Base-by-base conservation (phyloP, 2,329 filamentous ascomycete species). In the Cladosporium halotolerans region DNA sequence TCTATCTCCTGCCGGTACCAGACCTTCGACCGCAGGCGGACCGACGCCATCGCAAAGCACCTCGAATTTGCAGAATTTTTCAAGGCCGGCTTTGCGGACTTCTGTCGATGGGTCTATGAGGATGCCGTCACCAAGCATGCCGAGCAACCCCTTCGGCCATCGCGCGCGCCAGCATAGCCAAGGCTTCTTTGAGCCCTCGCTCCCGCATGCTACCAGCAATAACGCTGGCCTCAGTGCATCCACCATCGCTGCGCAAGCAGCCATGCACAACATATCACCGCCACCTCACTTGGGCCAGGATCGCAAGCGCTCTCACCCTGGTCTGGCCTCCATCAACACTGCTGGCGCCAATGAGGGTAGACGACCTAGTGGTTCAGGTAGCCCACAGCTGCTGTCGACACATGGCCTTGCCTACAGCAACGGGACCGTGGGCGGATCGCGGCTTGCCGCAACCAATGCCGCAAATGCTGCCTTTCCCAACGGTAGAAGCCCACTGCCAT, bases 171-270 rank as follows among this genome's bases (percentile, higher is more conserved):
- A 88, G 56, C 81, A 85, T 60, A 86, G 81, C 8, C 86, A 88
- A 66, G 88, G 88, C 63, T 81, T 84, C 63, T 91, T 91, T 65
- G 87, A 91, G 66, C 82, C 86, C 40, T 83, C 79, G 18, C 73
- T 91, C 45, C 85, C 86, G 18, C 64, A 68, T 53, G 59, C 66
- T n/a, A 62, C 58, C 23, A 55, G 63, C 9, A 64, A 62, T 19
- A 59, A 48, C 32, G 56, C 66, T 69, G 63, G 72, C 33, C 63
- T 83, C 69, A 70, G 72, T 71, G 82, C 86, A n/a, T 89, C 86
- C 68, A 85, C 89, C 68, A 89, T 90, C 58, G 88, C 88, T 38
- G 87, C 87, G 14, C 87, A 90, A 70, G 83, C 87, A 9, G 88
- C 88, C 52, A 83, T 86, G 64, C 83, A 88, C 73, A 63, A 66